These are phyloP conservation scores for Solanum ossicruentum DNA, from an alignment of 257 asterid genomes.

Conservation along the genomic window DNA sequence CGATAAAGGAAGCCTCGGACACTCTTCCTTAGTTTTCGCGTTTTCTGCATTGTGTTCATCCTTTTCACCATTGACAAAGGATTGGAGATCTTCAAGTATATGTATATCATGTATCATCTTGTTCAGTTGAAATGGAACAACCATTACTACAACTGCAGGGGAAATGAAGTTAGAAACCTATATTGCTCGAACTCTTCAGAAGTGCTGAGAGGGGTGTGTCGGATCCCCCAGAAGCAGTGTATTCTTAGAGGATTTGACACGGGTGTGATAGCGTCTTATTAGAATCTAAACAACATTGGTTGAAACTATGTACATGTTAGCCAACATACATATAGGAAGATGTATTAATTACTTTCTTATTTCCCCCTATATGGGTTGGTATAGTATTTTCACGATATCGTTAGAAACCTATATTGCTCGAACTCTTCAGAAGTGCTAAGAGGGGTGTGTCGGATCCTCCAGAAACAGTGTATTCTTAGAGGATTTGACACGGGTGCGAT, in stretches of 20 bases:
- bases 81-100: background rate
- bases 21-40: background rate
- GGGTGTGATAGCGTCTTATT: background rate
- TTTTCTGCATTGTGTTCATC: background rate
- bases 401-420: background rate
- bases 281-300: background rate
- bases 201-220: background rate
- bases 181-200: background rate
- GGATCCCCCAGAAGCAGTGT: background rate
- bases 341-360: too few relatives aligned
- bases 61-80: background rate
- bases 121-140: background rate
- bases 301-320: background rate
- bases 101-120: background rate
- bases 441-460: background rate
- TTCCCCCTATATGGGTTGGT: too few relatives aligned
- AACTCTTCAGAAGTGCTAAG: background rate
- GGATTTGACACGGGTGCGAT: background rate
- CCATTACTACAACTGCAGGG: background rate
- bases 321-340: too few relatives aligned
- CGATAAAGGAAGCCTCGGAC: constrained; percentile 15
- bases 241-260: background rate
- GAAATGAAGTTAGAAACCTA: background rate
- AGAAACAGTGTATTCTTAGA: background rate
- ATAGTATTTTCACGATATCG: too few relatives aligned